Evolutionary conservation across 371 early-diverging fungal species (phyloP), one percentile per base, ranked within the genome.

Genomic region (Mucor lusitanicus): DNA sequence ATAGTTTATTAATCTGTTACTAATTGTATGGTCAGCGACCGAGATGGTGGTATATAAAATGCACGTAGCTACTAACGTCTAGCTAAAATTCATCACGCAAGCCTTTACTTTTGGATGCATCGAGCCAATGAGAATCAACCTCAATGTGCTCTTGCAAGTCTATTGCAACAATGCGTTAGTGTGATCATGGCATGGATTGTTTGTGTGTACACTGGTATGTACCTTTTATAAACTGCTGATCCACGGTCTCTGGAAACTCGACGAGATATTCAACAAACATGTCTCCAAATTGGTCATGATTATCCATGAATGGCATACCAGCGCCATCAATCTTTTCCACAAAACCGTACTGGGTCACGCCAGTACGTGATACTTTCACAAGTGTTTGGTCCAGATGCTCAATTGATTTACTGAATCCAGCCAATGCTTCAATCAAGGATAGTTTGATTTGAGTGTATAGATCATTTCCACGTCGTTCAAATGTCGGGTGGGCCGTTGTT

Each of bases 251-350:
- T 21, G 99, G 99, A 86, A 97, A 98, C 19, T 82, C 77, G 42
- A 99, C 87, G 54, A 87, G 87, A 77, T 97, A 98, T 68, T 91
- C 92, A 42, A 98, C 88, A 78, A 89, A 95, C 39, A 99, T 78
- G 74, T 94, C 91, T 25, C 99, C 99, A 63, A 87, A 83, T 42
- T 90, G 81, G 50, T 77, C 77, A 1, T 89, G 86, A 15, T 86
- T 70, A 32, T 88, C 85, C 63, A 83, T 81, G 37, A 73, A 60
- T 4, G 94, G 93, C 93, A 94, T 94, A 44, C 99, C 99, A 76
- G 92, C 88, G 15, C 88, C 90, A 27, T 75, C 64, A 67, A 97
- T 83, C 27, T 81, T 84, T 79, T 98, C 93, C 11, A 93, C 87
- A 71, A 77, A 87, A 0, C 88, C 89, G 66, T 78, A 85, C 54